phyloP scores from a whole-genome alignment of 257 asterid species.

The Scutellaria baicalensis region DNA sequence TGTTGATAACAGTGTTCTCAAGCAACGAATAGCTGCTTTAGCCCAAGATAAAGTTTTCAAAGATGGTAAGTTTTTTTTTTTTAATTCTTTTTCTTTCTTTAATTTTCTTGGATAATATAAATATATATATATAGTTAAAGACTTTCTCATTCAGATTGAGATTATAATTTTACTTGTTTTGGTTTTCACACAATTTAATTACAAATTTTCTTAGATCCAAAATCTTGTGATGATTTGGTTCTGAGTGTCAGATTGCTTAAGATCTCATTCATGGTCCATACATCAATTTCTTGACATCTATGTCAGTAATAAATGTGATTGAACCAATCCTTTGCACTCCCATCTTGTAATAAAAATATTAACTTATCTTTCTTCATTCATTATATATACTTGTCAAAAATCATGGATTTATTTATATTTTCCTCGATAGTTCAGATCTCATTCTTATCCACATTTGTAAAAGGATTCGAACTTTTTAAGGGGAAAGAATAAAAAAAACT shows the following conservation, averaged over 20 bases:
- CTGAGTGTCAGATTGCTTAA: not conserved
- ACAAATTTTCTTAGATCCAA: not conserved
- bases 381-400: not conserved
- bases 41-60: slow-evolving; percentile 91
- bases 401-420: not conserved
- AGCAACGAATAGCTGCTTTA: slow-evolving; percentile 92
- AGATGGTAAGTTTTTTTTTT: slow-evolving; percentile 55
- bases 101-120: too few relatives aligned
- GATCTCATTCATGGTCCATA: slow-evolving; percentile 6
- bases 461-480: too few relatives aligned
- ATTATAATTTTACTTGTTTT: not conserved
- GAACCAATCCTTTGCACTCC: slow-evolving; percentile 6
- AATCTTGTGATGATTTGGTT: not conserved
- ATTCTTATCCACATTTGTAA: not conserved
- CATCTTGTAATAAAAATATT: not conserved
- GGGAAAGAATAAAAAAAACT: too few relatives aligned
- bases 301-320: slow-evolving; percentile 23
- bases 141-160: not conserved
- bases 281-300: not conserved
- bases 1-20: slow-evolving; percentile 87
- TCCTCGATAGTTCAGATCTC: not conserved
- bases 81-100: too few relatives aligned
- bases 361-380: not conserved
- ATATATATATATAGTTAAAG: too few relatives aligned
- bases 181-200: not conserved